Base-by-base conservation (phyloP, 2,329 filamentous ascomycete genomes). In the Aspergillus cejpii region DNA sequence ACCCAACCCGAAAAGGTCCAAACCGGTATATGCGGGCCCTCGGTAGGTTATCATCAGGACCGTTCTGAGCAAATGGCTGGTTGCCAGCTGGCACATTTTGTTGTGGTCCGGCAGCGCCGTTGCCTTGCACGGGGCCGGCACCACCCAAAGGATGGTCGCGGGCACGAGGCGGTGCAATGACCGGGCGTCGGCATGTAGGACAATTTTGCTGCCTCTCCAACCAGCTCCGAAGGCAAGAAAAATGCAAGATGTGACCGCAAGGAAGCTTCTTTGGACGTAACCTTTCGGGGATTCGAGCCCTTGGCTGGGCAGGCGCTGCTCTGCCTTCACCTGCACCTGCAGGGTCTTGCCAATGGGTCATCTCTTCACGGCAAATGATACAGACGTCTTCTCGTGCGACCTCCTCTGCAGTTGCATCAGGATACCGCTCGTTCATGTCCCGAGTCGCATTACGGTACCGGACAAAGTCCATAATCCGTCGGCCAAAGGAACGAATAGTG, bases 341-440 rank as follows among this genome's bases (percentile, higher is more conserved):
- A 29, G 74, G 71, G 43, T 75, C 75, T 26, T 72, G 74, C 86
- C 88, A 95, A 1, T 84, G 81, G 26, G 80, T 80, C 92, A 98
- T 98, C 53, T 94, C 87, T 64, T 98, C 92, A 49, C 92, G 82
- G 66, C 92, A 98, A 44, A 98, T 95, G 56, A 98, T 98, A 66
- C 92, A 98, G 2, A 92, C 94, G 59, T 94, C 88, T 63, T 96
- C 91, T 39, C 86, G 78, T 21, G 76, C 74, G 19, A 98, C 79
- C 53, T 98, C 91, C 54, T 94, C 87, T 1, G 79, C 76, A 1
- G 87, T 95, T 1, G 92, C 92, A 63, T 98, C 92, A 3, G 87
- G 85, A 62, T 96, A 97, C 57, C 80, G 74, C 48, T 80, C 80
- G 61, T 94, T 92, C 89, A 98, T 97, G 62, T 97, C 88, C 54